Conservation (phyloP, 2,329 filamentous ascomycete genomes). For the Botrytis pseudocinerea region DNA sequence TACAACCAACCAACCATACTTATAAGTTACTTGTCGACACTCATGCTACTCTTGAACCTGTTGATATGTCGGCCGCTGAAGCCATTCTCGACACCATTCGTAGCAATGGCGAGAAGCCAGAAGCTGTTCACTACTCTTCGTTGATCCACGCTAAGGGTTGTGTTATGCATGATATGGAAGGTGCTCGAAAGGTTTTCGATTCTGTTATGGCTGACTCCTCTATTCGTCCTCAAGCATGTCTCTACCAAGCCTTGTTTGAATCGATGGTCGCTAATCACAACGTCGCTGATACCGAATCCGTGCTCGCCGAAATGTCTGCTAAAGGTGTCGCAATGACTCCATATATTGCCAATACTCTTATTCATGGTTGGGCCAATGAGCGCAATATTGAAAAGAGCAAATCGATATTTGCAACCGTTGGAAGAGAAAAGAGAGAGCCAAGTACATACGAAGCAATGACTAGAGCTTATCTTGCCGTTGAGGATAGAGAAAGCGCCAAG, state of each 20-base stretch:
- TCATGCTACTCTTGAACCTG: conserved; percentile 87
- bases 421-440: conserved; percentile 79
- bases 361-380: conserved; percentile 91
- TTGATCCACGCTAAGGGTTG: conserved; percentile 96
- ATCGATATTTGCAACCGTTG: conserved; percentile 76
- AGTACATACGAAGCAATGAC: conserved; percentile 99
- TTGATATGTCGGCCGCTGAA: conserved; percentile 86
- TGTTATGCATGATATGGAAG: conserved; percentile 85
- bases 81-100: conserved; percentile 78
- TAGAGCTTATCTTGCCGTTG: conserved; percentile 81
- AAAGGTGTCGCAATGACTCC: conserved; percentile 82
- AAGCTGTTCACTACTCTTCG: conserved; percentile 93
- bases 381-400: conserved; percentile 78
- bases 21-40: conserved; percentile 97
- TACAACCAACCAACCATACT: conserved; percentile 90
- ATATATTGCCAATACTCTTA: conserved; percentile 97
- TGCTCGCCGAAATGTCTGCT: conserved; percentile 74
- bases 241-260: conserved; percentile 97
- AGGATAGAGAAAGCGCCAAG: conserved; percentile 76
- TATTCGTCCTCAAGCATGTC: conserved; percentile 74
- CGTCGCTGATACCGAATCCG: conserved; percentile 71
- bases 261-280: conserved; percentile 93
- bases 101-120: conserved; percentile 70
- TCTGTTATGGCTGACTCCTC: conserved; percentile 67
- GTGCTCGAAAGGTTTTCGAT: conserved; percentile 80